A percentile compares a stretch with the other conserved stretches of the same genome.
phyloP scores from a whole-genome alignment of 768 basidiomycete genomes.

The Naganishia onofrii region DNA sequence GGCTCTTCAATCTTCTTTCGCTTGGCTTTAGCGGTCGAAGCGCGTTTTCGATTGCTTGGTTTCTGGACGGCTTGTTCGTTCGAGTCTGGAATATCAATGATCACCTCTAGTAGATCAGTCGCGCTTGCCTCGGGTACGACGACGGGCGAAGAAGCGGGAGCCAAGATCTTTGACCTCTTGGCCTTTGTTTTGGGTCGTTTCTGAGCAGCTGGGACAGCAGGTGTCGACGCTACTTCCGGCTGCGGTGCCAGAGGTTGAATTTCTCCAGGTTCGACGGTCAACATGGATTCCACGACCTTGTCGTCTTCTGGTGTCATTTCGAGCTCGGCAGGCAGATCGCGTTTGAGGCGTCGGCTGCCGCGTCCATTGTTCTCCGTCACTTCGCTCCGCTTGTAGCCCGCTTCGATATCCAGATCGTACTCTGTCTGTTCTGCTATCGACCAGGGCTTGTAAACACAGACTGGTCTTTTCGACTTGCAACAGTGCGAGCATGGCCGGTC shows the following conservation, averaged over 20 bases:
- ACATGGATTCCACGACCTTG: neutral
- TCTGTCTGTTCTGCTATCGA: constrained; percentile 6
- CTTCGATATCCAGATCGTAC: constrained; percentile 7
- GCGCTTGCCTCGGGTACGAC: neutral
- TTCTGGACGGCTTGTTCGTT: neutral
- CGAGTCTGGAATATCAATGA: constrained; percentile 1
- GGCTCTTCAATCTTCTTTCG: constrained; percentile 22
- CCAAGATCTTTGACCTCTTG: neutral
- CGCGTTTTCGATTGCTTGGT: constrained; percentile 1
- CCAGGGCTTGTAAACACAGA: constrained; percentile 20
- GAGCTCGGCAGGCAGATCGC: constrained; percentile 3
- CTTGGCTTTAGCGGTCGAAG: constrained; percentile 8
- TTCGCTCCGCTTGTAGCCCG: constrained; percentile 11
- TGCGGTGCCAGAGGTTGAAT: neutral
- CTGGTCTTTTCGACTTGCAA: constrained; percentile 13
- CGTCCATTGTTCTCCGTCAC: neutral
- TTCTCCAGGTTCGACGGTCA: constrained; percentile 5
- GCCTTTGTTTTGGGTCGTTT: neutral
- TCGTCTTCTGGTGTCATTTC: constrained; percentile 11
- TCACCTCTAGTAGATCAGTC: constrained; percentile 1
- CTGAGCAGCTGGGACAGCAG: neutral
- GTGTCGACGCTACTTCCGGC: neutral
- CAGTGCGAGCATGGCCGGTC: constrained; percentile 12
- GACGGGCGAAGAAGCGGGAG: neutral
- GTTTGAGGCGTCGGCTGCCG: constrained; percentile 11